These are phyloP conservation scores for Pyricularia sp. DNA, from an alignment of 2,329 filamentous ascomycete genomes.

Conservation along the genomic window DNA sequence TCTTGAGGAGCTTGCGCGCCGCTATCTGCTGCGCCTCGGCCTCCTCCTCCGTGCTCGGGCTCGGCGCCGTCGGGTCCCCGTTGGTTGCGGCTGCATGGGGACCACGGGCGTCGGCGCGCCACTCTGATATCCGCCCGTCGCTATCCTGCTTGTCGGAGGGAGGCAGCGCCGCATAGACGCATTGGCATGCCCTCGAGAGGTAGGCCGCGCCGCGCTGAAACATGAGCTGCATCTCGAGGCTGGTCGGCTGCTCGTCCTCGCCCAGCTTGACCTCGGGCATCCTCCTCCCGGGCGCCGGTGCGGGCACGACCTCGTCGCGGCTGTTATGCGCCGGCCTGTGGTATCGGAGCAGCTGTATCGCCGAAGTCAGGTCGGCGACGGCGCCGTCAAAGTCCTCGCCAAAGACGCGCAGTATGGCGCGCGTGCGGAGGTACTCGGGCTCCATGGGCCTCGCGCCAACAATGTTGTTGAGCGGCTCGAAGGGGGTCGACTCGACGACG, in stretches of 20 bases:
- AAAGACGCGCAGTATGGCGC: slow-evolving; percentile 66
- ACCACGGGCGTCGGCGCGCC: neutral
- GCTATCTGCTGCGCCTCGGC: slow-evolving; percentile 39
- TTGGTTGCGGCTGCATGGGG: neutral
- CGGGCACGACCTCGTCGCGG: slow-evolving; percentile 27
- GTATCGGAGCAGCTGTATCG: slow-evolving; percentile 45
- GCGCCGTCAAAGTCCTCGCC: slow-evolving; percentile 66
- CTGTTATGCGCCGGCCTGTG: slow-evolving; percentile 37
- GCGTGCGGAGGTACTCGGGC: slow-evolving; percentile 59
- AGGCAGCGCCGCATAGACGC: slow-evolving; percentile 42
- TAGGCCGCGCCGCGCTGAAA: slow-evolving; percentile 70
- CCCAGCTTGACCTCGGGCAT: slow-evolving; percentile 19
- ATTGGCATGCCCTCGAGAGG: slow-evolving; percentile 59
- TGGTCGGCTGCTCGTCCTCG: slow-evolving; percentile 56
- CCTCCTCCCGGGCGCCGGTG: slow-evolving; percentile 13
- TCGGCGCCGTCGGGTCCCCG: slow-evolving; percentile 13
- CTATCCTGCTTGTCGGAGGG: slow-evolving; percentile 5
- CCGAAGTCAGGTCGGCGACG: slow-evolving; percentile 59
- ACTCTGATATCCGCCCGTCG: neutral
- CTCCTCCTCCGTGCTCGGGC: slow-evolving; percentile 34
- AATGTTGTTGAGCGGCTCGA: slow-evolving; percentile 58
- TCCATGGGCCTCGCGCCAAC: slow-evolving; percentile 55
- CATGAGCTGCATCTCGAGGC: slow-evolving; percentile 63
- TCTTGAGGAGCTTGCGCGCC: slow-evolving; percentile 60
- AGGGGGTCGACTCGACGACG: slow-evolving; percentile 61